These are phyloP conservation scores for Kodamaea kaohsiungensis DNA, from an alignment of 805 yeast species.

Conservation along the genomic window DNA sequence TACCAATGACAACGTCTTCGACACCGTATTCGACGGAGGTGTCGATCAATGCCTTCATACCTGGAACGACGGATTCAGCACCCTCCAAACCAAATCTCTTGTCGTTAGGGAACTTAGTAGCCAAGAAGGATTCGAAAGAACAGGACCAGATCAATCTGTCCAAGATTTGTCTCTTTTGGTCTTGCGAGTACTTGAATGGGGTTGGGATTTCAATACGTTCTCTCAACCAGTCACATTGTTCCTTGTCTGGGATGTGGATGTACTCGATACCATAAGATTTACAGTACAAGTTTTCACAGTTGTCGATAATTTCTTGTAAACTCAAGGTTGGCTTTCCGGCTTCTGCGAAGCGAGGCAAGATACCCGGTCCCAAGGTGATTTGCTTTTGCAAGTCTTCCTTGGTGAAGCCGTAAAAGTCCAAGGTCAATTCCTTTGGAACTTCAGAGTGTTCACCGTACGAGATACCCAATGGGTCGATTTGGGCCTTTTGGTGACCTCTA, in stretches of 20 bases:
- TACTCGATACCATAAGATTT: conserved; percentile 90
- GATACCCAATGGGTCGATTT: conserved; percentile 92
- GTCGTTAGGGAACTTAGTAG: conserved; percentile 96
- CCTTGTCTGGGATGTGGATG: conserved; percentile 94
- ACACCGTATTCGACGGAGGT: conserved; percentile 89
- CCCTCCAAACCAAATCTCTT: conserved; percentile 99
- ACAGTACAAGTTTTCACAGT: conserved; percentile 86
- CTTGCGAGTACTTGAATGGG: conserved; percentile 79
- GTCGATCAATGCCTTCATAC: conserved; percentile 94
- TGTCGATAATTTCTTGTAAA: conserved; percentile 72
- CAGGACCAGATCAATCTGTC: conserved; percentile 98
- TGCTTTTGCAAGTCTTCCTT: conserved; percentile 80
- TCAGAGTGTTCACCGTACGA: conserved; percentile 72
- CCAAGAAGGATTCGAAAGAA: conserved; percentile 86
- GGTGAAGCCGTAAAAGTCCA: conserved; percentile 90
- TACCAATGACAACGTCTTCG: conserved; percentile 95
- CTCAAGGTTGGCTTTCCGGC: conserved; percentile 64
- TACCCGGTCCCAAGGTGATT: conserved; percentile 96
- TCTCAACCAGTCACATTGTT: conserved; percentile 97
- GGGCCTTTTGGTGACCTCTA: conserved; percentile 95
- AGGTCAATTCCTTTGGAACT: conserved; percentile 82
- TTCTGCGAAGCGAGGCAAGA: conserved; percentile 84
- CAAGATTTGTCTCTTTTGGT: conserved; percentile 92
- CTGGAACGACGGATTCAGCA: conserved; percentile 95
- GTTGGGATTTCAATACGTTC: conserved; percentile 91